Evolutionary conservation across 305 asterid genomes (phyloP), one percentile per base, ranked within the genome.

Genomic region (Fraxinus latifolia): DNA sequence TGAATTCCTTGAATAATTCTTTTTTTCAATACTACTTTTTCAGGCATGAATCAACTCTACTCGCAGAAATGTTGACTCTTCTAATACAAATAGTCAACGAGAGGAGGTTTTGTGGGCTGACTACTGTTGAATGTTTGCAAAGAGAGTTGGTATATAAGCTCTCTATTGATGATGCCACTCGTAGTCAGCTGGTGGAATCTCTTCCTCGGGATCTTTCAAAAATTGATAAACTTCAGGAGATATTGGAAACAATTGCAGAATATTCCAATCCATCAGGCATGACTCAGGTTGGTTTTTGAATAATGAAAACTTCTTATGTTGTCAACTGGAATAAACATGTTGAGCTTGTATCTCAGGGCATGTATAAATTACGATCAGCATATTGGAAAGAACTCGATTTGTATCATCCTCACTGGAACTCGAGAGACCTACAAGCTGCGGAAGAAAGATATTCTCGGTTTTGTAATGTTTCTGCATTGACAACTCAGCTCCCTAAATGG

Each of bases 371-470:
- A 86, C 90, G 94, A 55, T 8, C 87, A 53, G 83, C 79, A 4
- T 89, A 86, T 83, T 96, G 99, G 99, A 94, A 91, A 88, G 98
- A 96, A 83, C 91, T 96, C 60, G 98, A 96, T 91, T 87, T 96
- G 79, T 94, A 96, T 83, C 98, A 96, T 83, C 98, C 96, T 80
- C 98, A 97, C 78, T 96, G 95, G 95, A 94, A 87, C 88, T 89
- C 91, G 73, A 91, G 96, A 90, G 99, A 96, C 80, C 94, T 90
- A 71, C 99, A 96, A 88, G 90, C 89, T 37, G 98, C 98, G 71
- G 98, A 95, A 89, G 98, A 96, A 86, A 91, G 98, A 92, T 96
- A 91, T 86, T 78, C 88, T 86, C 92, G 89, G 78, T 94, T 96
- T 85, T 94, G 97, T 89, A 88, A 93, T 86, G 90, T 83, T 83